Percentiles rank a stretch among this genome's conserved stretches.
Evolutionary conservation across 1,139 yeast genomes (phyloP).

Genomic region (Hansenula sp.): DNA sequence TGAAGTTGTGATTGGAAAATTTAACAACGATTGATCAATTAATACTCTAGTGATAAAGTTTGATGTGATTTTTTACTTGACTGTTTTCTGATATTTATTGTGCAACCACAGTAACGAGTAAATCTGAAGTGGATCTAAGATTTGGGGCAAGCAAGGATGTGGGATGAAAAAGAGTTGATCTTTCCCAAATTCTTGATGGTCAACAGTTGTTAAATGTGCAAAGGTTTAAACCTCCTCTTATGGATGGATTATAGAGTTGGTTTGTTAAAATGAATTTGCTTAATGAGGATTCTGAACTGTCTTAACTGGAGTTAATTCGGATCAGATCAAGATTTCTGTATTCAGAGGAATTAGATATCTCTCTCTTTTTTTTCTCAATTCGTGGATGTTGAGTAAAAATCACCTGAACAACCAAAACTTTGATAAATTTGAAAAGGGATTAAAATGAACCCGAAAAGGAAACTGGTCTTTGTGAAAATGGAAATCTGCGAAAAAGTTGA

Average conservation of each 20-base stretch:
- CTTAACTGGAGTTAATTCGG: conserved; percentile 1
- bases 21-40: not conserved
- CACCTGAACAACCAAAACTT: conserved; percentile 1
- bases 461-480: not conserved
- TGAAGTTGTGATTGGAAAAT: too few relatives aligned
- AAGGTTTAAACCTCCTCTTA: too few relatives aligned
- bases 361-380: not conserved
- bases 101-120: conserved; percentile 2
- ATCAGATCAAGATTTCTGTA: not conserved
- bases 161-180: too few relatives aligned
- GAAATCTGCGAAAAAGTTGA: not conserved
- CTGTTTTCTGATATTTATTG: not conserved
- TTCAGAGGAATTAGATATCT: not conserved
- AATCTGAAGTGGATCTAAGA: not conserved
- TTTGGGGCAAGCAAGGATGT: not conserved
- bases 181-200: not conserved
- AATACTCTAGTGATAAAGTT: not conserved
- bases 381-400: conserved; percentile 1
- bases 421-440: not conserved
- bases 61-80: not conserved
- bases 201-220: too few relatives aligned
- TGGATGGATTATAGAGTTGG: too few relatives aligned
- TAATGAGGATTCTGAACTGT: not conserved
- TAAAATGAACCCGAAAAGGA: not conserved
- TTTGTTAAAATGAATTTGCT: not conserved